Conservation (phyloP, 139 green algal genomes). For the Chlamydomonas sphaeroides region DNA sequence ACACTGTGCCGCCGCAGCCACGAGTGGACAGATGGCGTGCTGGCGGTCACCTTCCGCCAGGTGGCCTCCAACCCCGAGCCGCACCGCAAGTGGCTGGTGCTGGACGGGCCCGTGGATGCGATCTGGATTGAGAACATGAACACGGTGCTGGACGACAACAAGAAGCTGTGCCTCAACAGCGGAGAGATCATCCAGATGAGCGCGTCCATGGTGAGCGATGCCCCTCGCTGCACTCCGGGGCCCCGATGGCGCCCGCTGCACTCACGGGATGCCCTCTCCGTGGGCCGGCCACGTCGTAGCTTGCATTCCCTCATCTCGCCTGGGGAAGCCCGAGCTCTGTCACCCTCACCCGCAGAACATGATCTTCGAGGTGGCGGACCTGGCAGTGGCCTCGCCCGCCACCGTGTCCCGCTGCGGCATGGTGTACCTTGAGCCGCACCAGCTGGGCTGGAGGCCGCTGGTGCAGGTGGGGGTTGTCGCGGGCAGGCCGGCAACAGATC, state of each 20-base stretch:
- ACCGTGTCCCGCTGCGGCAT: slow-evolving; percentile 86
- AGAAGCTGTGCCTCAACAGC: slow-evolving; percentile 87
- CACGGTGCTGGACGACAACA: slow-evolving; percentile 89
- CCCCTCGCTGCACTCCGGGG: not conserved
- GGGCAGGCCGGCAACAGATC: too few species aligned
- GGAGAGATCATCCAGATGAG: slow-evolving; percentile 90
- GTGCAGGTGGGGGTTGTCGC: slow-evolving; percentile 59
- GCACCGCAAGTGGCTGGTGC: slow-evolving; percentile 76
- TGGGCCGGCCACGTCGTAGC: too few species aligned
- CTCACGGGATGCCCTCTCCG: too few species aligned
- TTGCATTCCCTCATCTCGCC: too few species aligned
- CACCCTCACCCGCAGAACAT: slow-evolving; percentile 59
- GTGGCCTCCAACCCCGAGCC: slow-evolving; percentile 61
- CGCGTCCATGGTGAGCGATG: slow-evolving; percentile 65
- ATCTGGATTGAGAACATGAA: slow-evolving; percentile 94
- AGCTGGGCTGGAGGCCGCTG: slow-evolving; percentile 79
- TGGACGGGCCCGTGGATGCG: slow-evolving; percentile 87
- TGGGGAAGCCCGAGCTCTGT: too few species aligned
- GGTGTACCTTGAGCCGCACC: slow-evolving; percentile 83
- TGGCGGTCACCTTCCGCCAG: slow-evolving; percentile 73
- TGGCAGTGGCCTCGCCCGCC: slow-evolving; percentile 80
- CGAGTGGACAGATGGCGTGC: slow-evolving; percentile 85
- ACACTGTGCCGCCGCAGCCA: slow-evolving; percentile 64
- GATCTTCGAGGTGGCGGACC: slow-evolving; percentile 87
- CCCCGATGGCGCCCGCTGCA: too few species aligned